A percentile compares a stretch with the other conserved stretches of the same genome.
These are phyloP conservation scores for Leccinum variicolor DNA, from an alignment of 768 basidiomycete genomes.

Conservation along the genomic window DNA sequence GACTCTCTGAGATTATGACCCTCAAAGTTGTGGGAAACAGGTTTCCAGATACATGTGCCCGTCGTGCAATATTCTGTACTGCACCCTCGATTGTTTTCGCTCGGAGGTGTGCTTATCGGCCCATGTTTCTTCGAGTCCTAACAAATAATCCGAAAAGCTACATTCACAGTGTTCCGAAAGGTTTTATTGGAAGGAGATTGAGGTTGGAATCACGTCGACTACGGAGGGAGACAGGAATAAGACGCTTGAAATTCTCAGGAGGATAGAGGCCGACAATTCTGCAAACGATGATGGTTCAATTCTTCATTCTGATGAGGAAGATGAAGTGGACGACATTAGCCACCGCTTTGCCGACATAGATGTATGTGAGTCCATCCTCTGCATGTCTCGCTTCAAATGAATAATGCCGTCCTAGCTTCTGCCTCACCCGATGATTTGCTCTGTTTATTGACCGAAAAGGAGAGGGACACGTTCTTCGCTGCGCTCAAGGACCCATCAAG, in stretches of 20 bases:
- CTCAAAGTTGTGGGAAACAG: conserved; percentile 65
- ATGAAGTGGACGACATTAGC: conserved; percentile 43
- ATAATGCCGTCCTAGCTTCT: conserved; percentile 39
- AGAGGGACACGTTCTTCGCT: conserved; percentile 58
- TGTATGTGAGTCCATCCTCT: conserved; percentile 45
- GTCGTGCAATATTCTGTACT: conserved; percentile 76
- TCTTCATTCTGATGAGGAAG: conserved; percentile 36
- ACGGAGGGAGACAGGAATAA: conserved; percentile 52
- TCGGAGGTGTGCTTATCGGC: conserved; percentile 48
- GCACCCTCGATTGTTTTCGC: conserved; percentile 76
- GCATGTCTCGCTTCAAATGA: neutral
- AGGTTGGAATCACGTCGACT: conserved; percentile 57
- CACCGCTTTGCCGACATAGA: conserved; percentile 54
- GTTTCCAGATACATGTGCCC: conserved; percentile 82
- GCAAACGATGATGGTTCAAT: conserved; percentile 35
- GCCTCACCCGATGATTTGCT: conserved; percentile 57
- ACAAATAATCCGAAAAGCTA: conserved; percentile 28
- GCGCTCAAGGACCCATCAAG: conserved; percentile 61
- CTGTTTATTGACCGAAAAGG: conserved; percentile 54
- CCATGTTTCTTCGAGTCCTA: neutral
- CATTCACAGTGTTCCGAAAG: conserved; percentile 77
- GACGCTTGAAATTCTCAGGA: conserved; percentile 70
- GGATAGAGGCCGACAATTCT: conserved; percentile 61
- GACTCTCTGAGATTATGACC: conserved; percentile 1
- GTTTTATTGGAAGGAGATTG: conserved; percentile 77